These are phyloP conservation scores for Eustoma russellianum DNA, from an alignment of 257 asterid genomes.

Conservation along the genomic window DNA sequence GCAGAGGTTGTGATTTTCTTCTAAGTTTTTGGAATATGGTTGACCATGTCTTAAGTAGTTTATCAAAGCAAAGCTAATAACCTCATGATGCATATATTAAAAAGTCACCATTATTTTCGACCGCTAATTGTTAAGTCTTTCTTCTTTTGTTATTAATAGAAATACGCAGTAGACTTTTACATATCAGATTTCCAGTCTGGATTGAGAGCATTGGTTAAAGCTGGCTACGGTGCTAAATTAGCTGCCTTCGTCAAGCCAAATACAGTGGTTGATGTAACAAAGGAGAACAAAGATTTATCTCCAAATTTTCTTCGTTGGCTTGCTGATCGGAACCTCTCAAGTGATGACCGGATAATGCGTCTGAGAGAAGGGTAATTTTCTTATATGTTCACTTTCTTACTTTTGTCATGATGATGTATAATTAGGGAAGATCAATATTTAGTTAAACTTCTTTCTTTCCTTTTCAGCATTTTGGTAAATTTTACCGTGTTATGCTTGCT, in stretches of 20 bases:
- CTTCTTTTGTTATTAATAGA: slow-evolving; percentile 18
- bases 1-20: slow-evolving; percentile 56
- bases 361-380: slow-evolving; percentile 40
- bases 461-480: no score
- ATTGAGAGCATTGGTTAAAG: slow-evolving; percentile 54
- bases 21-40: no score
- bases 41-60: no score
- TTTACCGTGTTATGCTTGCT: no score
- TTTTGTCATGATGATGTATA: no score
- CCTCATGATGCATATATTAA: no score
- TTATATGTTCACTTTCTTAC: neutral
- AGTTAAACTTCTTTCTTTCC: no score
- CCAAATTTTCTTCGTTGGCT: slow-evolving; percentile 51
- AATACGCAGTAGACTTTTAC: slow-evolving; percentile 50
- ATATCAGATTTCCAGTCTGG: slow-evolving; percentile 58
- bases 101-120: no score
- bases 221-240: slow-evolving; percentile 56
- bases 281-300: slow-evolving; percentile 34
- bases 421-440: no score
- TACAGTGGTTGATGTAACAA: slow-evolving; percentile 29
- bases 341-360: slow-evolving; percentile 52
- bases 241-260: slow-evolving; percentile 41
- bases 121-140: neutral
- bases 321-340: slow-evolving; percentile 39
- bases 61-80: no score